phyloP scores from a whole-genome alignment of 768 basidiomycete species.

The Phaeotremella fagi region DNA sequence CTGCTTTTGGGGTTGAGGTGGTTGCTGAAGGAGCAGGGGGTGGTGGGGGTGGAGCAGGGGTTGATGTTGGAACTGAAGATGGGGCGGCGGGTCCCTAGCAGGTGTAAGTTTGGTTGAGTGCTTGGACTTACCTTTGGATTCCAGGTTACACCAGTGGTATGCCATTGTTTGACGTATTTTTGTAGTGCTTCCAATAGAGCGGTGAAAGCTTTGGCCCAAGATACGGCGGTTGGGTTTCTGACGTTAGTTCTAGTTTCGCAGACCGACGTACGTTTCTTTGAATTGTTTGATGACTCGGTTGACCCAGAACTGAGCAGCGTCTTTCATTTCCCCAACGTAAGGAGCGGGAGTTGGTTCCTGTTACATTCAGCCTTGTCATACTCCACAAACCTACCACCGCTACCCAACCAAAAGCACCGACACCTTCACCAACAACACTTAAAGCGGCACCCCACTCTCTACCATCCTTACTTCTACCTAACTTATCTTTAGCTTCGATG shows the following conservation, averaged over 20 bases:
- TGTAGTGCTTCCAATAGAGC: slow-evolving; percentile 70
- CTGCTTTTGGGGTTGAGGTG: slow-evolving; percentile 50
- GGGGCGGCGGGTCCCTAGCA: too few species aligned
- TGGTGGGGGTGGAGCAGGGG: slow-evolving; percentile 52
- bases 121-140: slow-evolving; percentile 72
- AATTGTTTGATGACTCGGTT: slow-evolving; percentile 86
- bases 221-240: slow-evolving; percentile 78
- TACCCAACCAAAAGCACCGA: slow-evolving; percentile 80
- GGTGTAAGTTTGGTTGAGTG: too few species aligned
- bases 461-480: slow-evolving; percentile 65
- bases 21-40: slow-evolving; percentile 40
- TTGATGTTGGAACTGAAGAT: slow-evolving; percentile 40
- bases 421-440: slow-evolving; percentile 74
- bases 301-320: slow-evolving; percentile 78
- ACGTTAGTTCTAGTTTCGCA: background rate
- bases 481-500: slow-evolving; percentile 73
- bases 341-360: slow-evolving; percentile 74
- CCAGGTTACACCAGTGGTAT: slow-evolving; percentile 83
- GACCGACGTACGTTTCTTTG: slow-evolving; percentile 72
- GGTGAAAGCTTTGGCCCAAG: slow-evolving; percentile 76
- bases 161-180: slow-evolving; percentile 76
- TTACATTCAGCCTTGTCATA: background rate
- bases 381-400: slow-evolving; percentile 59
- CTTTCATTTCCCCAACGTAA: slow-evolving; percentile 75
- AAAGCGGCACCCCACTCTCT: slow-evolving; percentile 68